Evolutionary conservation across 352 stramenopile species (phyloP).

Genomic region (Phytophthora nicotianae): DNA sequence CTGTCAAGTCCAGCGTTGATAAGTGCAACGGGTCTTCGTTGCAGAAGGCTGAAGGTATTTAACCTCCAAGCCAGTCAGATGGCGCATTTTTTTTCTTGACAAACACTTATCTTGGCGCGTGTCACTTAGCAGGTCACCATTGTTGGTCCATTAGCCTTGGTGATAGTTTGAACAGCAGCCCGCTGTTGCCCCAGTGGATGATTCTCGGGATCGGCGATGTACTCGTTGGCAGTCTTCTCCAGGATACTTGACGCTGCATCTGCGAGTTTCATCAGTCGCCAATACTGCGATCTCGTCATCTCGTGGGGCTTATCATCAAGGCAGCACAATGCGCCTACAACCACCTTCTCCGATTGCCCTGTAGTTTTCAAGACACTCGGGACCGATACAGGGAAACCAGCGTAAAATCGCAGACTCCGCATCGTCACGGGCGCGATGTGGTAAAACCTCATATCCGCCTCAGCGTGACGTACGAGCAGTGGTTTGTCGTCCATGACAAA

Average conservation of each 20-base stretch:
- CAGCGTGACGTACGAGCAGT: constrained; percentile 40
- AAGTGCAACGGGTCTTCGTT: no score
- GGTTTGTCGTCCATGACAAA: constrained; percentile 49
- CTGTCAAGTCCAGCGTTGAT: no score
- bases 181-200: background rate
- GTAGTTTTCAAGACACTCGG: constrained; percentile 2
- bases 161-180: background rate
- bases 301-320: constrained; percentile 36
- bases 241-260: constrained; percentile 35
- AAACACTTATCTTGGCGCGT: background rate
- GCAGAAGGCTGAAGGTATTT: no score
- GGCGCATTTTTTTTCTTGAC: no score
- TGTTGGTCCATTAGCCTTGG: background rate
- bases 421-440: constrained; percentile 33
- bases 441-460: constrained; percentile 48
- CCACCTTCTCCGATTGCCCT: constrained; percentile 15
- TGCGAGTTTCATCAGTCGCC: constrained; percentile 37
- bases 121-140: background rate
- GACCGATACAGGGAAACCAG: constrained; percentile 38
- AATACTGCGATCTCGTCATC: constrained; percentile 45
- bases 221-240: constrained; percentile 25
- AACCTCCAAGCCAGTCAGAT: no score
- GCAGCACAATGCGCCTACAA: constrained; percentile 42
- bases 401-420: constrained; percentile 38
- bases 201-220: constrained; percentile 8